phyloP scores from a whole-genome alignment of 768 basidiomycete genomes.

The Leccinum fibrillosum region DNA sequence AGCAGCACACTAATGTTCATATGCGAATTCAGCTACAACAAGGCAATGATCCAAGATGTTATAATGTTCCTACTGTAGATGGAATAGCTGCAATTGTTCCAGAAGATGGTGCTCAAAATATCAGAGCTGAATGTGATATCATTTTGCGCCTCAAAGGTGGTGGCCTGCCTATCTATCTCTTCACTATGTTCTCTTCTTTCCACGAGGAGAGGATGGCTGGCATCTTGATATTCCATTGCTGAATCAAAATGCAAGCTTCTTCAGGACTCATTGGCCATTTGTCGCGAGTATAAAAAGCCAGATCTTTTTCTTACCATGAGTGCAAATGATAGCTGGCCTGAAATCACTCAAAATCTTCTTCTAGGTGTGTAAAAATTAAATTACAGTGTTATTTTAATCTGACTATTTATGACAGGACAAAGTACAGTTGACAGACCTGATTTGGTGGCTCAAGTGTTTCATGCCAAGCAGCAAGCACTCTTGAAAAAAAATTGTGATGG shows the following conservation, averaged over 20 bases:
- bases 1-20: not conserved
- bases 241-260: not conserved
- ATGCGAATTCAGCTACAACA: not conserved
- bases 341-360: too few relatives aligned
- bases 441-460: too few relatives aligned
- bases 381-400: too few relatives aligned
- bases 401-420: too few relatives aligned
- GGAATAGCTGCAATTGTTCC: not conserved
- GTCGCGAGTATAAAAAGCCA: too few relatives aligned
- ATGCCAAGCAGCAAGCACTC: too few relatives aligned
- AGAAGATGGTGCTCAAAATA: not conserved
- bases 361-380: too few relatives aligned
- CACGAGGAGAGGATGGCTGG: not conserved
- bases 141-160: not conserved
- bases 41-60: not conserved
- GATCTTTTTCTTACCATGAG: too few relatives aligned
- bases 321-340: too few relatives aligned
- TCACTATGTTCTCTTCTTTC: not conserved
- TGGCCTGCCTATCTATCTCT: not conserved
- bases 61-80: not conserved
- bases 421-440: too few relatives aligned
- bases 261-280: too few relatives aligned
- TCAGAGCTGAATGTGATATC: not conserved
- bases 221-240: not conserved
- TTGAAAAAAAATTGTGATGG: too few relatives aligned